Conservation (phyloP, 768 basidiomycete genomes). For the Russula abietina region DNA sequence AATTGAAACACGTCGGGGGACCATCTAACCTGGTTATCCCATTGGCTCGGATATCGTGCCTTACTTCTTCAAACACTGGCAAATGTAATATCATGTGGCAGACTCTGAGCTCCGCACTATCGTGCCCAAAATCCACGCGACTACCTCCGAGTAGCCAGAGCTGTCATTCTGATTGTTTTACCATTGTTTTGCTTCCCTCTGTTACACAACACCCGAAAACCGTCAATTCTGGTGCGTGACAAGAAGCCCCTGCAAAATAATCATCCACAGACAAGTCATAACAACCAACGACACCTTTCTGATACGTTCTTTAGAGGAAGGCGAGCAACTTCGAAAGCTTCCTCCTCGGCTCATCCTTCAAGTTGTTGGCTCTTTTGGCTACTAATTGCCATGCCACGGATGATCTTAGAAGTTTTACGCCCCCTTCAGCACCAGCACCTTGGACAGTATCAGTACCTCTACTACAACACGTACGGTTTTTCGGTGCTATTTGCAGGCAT, state of each 20-base stretch:
- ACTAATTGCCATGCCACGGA: constrained; percentile 4
- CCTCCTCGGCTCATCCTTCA: neutral
- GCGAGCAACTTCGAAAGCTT: neutral
- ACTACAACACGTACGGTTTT: neutral
- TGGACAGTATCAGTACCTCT: neutral
- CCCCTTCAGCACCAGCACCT: neutral
- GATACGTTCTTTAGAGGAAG: neutral
- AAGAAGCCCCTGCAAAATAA: neutral
- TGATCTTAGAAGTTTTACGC: neutral
- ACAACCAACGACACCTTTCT: neutral
- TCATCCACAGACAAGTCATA: neutral
- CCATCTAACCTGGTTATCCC: neutral
- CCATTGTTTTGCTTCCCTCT: neutral
- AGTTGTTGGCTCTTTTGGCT: neutral
- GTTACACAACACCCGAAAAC: neutral
- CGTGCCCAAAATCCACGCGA: too few relatives aligned
- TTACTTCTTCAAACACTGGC: neutral
- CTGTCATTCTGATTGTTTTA: neutral
- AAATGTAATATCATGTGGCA: neutral
- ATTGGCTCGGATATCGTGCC: neutral
- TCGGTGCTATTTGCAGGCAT: too few relatives aligned
- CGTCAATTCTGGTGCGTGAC: neutral
- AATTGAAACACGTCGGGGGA: neutral
- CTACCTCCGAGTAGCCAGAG: too few relatives aligned
- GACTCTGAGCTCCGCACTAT: neutral